phyloP scores from a whole-genome alignment of 1,284 basidiomycete genomes.

The Irpex sp. region DNA sequence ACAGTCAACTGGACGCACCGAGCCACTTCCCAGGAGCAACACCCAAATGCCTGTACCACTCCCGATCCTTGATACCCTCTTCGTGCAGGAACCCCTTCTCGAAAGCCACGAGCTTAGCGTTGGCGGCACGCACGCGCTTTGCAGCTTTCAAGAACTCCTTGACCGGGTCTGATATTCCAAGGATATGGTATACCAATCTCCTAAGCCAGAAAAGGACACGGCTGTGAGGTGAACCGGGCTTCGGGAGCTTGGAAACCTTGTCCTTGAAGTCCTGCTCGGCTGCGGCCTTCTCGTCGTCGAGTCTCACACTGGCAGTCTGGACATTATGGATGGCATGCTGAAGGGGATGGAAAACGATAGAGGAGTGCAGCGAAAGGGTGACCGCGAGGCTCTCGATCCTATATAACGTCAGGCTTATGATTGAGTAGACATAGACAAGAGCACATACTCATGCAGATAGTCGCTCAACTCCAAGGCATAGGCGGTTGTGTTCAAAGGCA shows the following conservation, averaged over 20 bases:
- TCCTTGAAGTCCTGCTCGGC: conserved; percentile 31
- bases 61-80: conserved; percentile 74
- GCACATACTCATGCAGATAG: conserved; percentile 45
- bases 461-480: conserved; percentile 51
- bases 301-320: conserved; percentile 44
- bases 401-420: background rate
- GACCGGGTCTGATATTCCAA: conserved; percentile 6
- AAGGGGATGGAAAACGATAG: conserved; percentile 28
- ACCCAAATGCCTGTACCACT: conserved; percentile 85
- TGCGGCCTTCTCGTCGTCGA: conserved; percentile 52
- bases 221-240: background rate
- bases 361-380: background rate
- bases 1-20: conserved; percentile 36
- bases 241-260: conserved; percentile 30
- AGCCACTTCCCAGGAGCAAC: conserved; percentile 91
- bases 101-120: conserved; percentile 71
- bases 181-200: conserved; percentile 15
- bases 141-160: conserved; percentile 51
- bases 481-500: conserved; percentile 77
- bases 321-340: conserved; percentile 48
- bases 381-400: background rate
- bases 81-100: conserved; percentile 85
- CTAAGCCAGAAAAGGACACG: conserved; percentile 15
- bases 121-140: conserved; percentile 60
- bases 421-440: too few species aligned